These are phyloP conservation scores for Incumbomyces delicatus DNA, from an alignment of 2,329 filamentous ascomycete species.

Conservation along the genomic window DNA sequence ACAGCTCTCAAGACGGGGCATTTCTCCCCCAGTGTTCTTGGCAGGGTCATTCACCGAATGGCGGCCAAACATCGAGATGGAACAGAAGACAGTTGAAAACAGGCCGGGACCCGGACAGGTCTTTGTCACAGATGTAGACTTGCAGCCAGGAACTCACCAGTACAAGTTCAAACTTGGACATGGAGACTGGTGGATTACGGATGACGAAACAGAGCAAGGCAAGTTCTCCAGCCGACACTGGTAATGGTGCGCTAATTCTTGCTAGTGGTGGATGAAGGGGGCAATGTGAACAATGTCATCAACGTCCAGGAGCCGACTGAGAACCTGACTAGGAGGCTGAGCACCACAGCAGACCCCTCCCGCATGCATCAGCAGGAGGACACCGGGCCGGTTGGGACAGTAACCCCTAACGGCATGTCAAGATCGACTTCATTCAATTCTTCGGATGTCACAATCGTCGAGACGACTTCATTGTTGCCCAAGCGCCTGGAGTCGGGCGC, in stretches of 20 bases:
- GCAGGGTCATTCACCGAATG: conserved; percentile 62
- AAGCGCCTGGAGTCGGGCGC: no score
- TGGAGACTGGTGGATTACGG: conserved; percentile 60
- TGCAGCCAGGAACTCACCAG: conserved; percentile 52
- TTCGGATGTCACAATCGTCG: not conserved
- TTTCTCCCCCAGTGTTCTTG: conserved; percentile 58
- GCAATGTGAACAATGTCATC: conserved; percentile 45
- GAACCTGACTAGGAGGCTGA: not conserved
- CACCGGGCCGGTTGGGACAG: not conserved
- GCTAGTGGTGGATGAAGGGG: conserved; percentile 40
- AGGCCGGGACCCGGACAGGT: conserved; percentile 41
- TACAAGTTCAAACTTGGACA: conserved; percentile 65
- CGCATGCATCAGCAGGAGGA: not conserved
- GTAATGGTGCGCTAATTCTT: not conserved
- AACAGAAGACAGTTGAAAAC: conserved; percentile 37
- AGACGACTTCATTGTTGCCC: not conserved
- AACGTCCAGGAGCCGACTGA: conserved; percentile 7
- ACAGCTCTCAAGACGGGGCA: conserved; percentile 50
- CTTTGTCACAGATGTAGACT: conserved; percentile 49
- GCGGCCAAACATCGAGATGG: conserved; percentile 55
- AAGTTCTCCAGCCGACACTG: conserved; percentile 20
- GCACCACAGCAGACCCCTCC: not conserved
- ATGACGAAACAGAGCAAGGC: conserved; percentile 54
- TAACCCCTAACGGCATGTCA: no score
- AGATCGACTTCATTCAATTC: no score